Conservation (phyloP, 2,329 filamentous ascomycete genomes). For the Fusarium poae region DNA sequence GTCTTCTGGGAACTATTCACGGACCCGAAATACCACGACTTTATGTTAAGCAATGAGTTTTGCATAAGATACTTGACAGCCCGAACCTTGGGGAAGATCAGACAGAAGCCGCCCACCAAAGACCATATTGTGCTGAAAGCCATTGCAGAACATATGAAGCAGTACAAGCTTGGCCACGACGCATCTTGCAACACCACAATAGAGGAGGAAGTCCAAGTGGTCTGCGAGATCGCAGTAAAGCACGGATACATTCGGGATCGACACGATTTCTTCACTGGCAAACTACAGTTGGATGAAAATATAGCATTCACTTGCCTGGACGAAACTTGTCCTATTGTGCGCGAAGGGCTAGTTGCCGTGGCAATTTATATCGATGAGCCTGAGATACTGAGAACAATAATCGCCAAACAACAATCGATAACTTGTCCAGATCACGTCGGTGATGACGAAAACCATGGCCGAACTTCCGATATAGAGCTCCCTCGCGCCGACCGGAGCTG, state of each 20-base stretch:
- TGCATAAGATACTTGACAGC: not conserved
- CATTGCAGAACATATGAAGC: not conserved
- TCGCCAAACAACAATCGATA: not conserved
- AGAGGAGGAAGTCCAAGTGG: not conserved
- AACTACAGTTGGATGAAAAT: accelerated
- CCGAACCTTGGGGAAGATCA: not conserved
- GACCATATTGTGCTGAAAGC: not conserved
- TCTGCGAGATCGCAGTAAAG: constrained; percentile 5
- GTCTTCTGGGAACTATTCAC: not conserved
- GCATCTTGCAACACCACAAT: not conserved
- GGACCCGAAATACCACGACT: accelerated
- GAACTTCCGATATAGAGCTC: too few species aligned
- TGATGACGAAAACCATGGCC: accelerated
- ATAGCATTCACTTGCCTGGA: not conserved
- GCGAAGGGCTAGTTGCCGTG: not conserved
- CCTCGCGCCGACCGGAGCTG: accelerated
- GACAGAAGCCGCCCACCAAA: not conserved
- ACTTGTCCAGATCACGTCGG: not conserved
- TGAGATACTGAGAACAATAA: not conserved
- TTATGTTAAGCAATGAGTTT: not conserved
- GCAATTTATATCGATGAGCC: not conserved
- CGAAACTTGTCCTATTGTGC: not conserved
- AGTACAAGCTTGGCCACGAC: not conserved
- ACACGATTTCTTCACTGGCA: constrained; percentile 1
- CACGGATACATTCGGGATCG: constrained; percentile 4